These are phyloP conservation scores for Debaryomyces hansenii DNA, from an alignment of 805 yeast species.

Conservation along the genomic window DNA sequence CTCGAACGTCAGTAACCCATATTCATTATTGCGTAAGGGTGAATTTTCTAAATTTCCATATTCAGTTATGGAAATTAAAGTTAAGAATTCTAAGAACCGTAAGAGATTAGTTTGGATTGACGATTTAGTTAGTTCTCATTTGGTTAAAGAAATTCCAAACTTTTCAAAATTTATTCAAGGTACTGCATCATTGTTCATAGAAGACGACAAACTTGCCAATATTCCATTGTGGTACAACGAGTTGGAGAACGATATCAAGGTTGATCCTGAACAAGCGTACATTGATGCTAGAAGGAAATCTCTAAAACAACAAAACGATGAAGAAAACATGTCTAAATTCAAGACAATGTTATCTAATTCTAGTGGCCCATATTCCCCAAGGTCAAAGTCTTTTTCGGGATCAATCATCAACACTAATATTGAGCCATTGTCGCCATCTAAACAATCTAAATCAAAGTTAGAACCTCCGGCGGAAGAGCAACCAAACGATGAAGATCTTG, in stretches of 20 bases:
- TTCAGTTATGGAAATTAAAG: constrained; percentile 84
- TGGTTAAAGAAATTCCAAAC: constrained; percentile 91
- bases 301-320: constrained; percentile 47
- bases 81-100: constrained; percentile 37
- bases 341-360: constrained; percentile 35
- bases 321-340: constrained; percentile 45
- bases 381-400: constrained; percentile 42
- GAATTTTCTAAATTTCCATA: constrained; percentile 83
- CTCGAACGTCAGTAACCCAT: constrained; percentile 67
- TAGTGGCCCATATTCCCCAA: constrained; percentile 28
- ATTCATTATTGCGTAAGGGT: constrained; percentile 76
- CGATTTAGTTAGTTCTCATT: constrained; percentile 77
- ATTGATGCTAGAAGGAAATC: constrained; percentile 61
- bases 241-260: constrained; percentile 67
- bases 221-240: constrained; percentile 96
- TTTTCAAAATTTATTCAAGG: constrained; percentile 94
- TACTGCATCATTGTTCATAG: constrained; percentile 81
- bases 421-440: neutral
- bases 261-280: constrained; percentile 76
- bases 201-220: constrained; percentile 85
- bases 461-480: constrained; percentile 44
- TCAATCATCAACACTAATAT: constrained; percentile 9
- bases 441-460: neutral
- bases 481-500: constrained; percentile 38
- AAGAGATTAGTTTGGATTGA: constrained; percentile 74